Evolutionary conservation across 192 early-diverging fungal species (phyloP), one percentile per base, ranked within the genome.

Genomic region (Helicostylum pulchrum): DNA sequence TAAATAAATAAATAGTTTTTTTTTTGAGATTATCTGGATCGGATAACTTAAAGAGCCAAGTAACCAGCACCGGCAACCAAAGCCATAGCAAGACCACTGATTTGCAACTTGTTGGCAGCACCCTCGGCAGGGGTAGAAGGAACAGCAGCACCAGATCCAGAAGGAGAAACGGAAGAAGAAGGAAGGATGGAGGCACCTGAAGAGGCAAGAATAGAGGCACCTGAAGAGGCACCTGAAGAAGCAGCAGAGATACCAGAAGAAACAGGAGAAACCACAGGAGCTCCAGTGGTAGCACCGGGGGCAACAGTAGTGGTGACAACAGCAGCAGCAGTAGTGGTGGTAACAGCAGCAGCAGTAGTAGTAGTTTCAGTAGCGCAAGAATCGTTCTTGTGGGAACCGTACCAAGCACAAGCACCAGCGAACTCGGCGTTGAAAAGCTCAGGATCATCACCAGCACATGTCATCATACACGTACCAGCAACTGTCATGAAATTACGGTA

Each of bases 401-500:
- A 71, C 69, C 69, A 71, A 43, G 55, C 12, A 51, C 69, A 71
- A 15, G 62, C 19, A 17, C 57, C 44, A 15, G 52, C 11, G 68
- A 63, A 74, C 9, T 69, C 49, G 0, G 7, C n/a, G 1, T 4
- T 59, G 61, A 70, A 77, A 0, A 31, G 51, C 34, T 51, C 44
- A 39, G 74, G 72, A 20, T 77, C 55, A 61, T 4, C 23, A 17
- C 26, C 26, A 17, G 12, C 42, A 39, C 76, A 77, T 4, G 30
- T 20, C 6, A 46, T 23, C 47, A 58, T 56, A 43, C 76, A 77
- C 17, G 61, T 55, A 48, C 76, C 72, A 32, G 67, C 72, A 4
- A 42, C 7, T 44, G 65, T 61, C 67, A 74, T 73, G 53, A 62
- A 77, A 15, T n/a, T n/a, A n/a, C n/a, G n/a, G n/a, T n/a, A n/a